Percentiles rank a stretch among this genome's conserved stretches.
Conservation (phyloP, 108 stramenopile species). For the Asterionellopsis glacialis region DNA sequence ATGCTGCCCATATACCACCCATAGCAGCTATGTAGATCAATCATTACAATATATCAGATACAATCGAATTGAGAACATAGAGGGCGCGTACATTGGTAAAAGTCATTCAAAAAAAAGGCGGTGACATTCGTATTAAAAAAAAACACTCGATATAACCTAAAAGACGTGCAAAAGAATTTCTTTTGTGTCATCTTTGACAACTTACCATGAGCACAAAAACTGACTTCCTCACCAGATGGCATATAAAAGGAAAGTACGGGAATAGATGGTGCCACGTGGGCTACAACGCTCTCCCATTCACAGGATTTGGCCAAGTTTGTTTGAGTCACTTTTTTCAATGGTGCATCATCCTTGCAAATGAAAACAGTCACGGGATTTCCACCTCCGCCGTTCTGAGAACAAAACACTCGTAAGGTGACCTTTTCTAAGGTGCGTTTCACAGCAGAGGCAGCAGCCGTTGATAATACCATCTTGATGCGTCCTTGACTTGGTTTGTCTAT, state of each 20-base stretch:
- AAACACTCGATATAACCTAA: too few species aligned
- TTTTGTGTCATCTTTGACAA: not conserved
- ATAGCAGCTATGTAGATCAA: too few species aligned
- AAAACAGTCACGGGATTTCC: slow-evolving; percentile 71
- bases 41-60: too few species aligned
- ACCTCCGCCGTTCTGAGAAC: slow-evolving; percentile 23
- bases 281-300: slow-evolving; percentile 65
- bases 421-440: slow-evolving; percentile 11
- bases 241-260: slow-evolving; percentile 54
- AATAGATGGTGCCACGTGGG: slow-evolving; percentile 12
- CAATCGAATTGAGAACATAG: too few species aligned
- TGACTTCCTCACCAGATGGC: slow-evolving; percentile 68
- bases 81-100: too few species aligned
- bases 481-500: too few species aligned
- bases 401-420: slow-evolving; percentile 43
- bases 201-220: slow-evolving; percentile 72
- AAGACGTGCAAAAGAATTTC: too few species aligned
- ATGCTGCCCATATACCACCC: too few species aligned
- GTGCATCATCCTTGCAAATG: slow-evolving; percentile 7
- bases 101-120: too few species aligned
- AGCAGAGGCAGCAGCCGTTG: too few species aligned
- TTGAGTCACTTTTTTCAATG: slow-evolving; percentile 18
- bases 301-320: slow-evolving; percentile 48
- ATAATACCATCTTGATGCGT: too few species aligned
- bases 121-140: not conserved